A percentile compares a stretch with the other conserved stretches of the same genome.
phyloP scores from a whole-genome alignment of 352 stramenopile genomes.

The Globisporangium solare region DNA sequence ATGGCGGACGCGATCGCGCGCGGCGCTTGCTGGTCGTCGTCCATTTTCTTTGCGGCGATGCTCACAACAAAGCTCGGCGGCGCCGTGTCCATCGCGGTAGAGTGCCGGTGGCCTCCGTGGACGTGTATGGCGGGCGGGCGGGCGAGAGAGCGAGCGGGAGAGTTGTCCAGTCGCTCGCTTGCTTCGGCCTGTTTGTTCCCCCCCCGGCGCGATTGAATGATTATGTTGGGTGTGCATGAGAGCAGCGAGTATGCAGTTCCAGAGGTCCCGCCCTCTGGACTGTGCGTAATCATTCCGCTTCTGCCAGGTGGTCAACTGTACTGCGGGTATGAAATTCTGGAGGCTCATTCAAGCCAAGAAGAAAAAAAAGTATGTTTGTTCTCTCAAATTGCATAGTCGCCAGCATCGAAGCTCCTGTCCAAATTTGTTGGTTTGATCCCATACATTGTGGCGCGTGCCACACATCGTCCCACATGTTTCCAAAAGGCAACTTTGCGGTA shows the following conservation, averaged over 20 bases:
- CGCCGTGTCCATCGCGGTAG: conserved; percentile 5
- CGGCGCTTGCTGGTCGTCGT: conserved; percentile 13
- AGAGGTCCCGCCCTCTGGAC: background rate
- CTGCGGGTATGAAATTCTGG: conserved; percentile 2
- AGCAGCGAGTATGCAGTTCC: no score
- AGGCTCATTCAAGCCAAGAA: background rate
- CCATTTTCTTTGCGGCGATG: conserved; percentile 10
- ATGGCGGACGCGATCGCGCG: conserved; percentile 31
- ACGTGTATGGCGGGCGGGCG: background rate
- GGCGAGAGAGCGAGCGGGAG: no score
- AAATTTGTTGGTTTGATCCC: background rate
- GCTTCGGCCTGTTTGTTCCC: no score
- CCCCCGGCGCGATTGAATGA: no score
- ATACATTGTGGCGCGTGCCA: background rate
- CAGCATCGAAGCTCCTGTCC: no score
- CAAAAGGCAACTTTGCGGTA: no score
- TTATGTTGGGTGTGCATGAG: no score
- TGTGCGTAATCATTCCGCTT: no score
- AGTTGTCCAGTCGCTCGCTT: no score
- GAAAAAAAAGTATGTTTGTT: no score
- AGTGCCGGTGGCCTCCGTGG: background rate
- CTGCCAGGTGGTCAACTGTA: background rate
- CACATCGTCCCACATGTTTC: background rate
- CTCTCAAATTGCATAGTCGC: no score
- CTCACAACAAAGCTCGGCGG: background rate